Base-by-base conservation (phyloP, 2,329 filamentous ascomycete species). In the Corynespora cassiicola region DNA sequence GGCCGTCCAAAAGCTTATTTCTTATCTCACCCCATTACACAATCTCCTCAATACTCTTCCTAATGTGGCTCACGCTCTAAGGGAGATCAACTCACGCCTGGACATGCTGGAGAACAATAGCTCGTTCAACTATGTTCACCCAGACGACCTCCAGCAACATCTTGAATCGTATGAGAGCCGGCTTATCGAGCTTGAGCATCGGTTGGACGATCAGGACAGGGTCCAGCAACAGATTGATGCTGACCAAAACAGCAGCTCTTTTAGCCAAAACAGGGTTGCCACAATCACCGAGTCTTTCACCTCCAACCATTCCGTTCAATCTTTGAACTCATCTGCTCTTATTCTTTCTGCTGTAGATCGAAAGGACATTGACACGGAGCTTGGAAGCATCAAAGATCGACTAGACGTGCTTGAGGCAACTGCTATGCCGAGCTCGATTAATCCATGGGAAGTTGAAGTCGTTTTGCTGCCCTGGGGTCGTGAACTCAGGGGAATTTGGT, bases 401-500 rank as follows among this genome's bases (percentile, higher is more conserved):
- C 46, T 78, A 5, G 56, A 72, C 19, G 73, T 79, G 27, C 72
- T 88, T 7, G 84, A 87, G 61, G 75, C 77, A 5, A 71, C 63
- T 4, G 61, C 78, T 7, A 65, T 82, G 19, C 86, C 87, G n/a
- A 82, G 85, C 0, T 73, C 74, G 18, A 67, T 70, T 26, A 75
- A 80, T 25, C 85, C 87, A 0, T 90, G 87, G 85, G 80, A 87
- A 49, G 72, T 92, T 2, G 87, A 91, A 57, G 84, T 91, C 4
- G 82, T 91, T 1, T 82, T 90, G 40, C 64, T 91, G 6, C 88
- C 88, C 1, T 92, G 88, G 62, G 78, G 78, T 4, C 66, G 71
- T 26, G 64, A 74, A n/a, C 58, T 81, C 15, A 71, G 68, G 43
- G 78, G 78, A 2, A 71, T 81, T 15, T 81, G 78, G 78, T 76